Base-by-base conservation (phyloP, 192 early-diverging fungal genomes). In the Entomortierella lignicola region DNA sequence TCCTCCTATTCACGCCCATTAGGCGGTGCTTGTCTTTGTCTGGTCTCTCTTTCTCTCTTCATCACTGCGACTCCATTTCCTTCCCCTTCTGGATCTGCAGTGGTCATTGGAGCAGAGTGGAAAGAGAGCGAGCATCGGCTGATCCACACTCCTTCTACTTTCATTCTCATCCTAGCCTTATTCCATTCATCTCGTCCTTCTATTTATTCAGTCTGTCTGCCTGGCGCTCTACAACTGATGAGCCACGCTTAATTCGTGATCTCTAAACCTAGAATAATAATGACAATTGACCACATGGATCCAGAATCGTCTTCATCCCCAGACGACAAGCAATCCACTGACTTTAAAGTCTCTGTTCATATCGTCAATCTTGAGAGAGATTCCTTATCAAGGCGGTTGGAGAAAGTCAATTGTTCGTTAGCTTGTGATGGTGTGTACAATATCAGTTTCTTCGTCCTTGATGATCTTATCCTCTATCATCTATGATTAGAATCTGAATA, bases 341-440 rank as follows among this genome's bases (percentile, higher is more conserved):
- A 8, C 42, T 68, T 77, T 32, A 25, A n/a, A 29, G 58, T 32
- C 25, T 60, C 59, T 30, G 34, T 77, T 23, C 60, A 56, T 77
- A 66, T 63, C n/a, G 44, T 68, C 43, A 58, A 77, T 34, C 60
- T 77, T 13, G 65, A 66, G 51, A 58, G 72, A 21, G 60, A 59
- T 1, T 68, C 65, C 25, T 47, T 77, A 29, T 68, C 65, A 10
- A 65, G 66, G 30, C 68, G 43, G 53, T 66, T 67, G 23, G 65
- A 68, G 4, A 50, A 34, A 15, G 59, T 77, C 54, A 29, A 27
- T 17, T 77, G 72, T 63, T 54, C 44, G 42, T 65, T 77, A 3
- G 65, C 72, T 15, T 52, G 65, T 47, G 72, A 77, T 77, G 72
- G 65, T 77, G 50, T 32, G 32, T 55, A 5, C 37, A 25, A 4